Evolutionary conservation across 495 filamentous ascomycete species (phyloP).

Genomic region (Penicillium angulare): DNA sequence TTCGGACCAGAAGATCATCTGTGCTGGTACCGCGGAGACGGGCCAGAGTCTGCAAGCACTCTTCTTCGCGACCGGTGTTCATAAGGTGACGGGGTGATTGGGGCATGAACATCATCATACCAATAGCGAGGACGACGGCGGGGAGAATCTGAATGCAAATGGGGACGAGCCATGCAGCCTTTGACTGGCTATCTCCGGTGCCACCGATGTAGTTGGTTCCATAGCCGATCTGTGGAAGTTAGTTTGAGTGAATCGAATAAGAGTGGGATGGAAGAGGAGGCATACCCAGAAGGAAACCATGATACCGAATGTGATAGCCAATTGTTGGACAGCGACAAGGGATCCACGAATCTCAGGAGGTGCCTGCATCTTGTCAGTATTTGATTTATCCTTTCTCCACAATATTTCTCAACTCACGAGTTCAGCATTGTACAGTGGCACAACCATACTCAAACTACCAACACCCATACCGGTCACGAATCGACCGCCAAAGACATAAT

Average conservation of each 20-base stretch:
- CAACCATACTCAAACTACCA: conserved; percentile 41
- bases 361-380: conserved; percentile 49
- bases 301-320: conserved; percentile 62
- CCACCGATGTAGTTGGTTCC: conserved; percentile 48
- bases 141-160: conserved; percentile 46
- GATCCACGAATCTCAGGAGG: conserved; percentile 72
- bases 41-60: conserved; percentile 52
- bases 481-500: conserved; percentile 69
- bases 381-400: conserved; percentile 32
- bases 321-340: conserved; percentile 69
- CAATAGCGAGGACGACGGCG: conserved; percentile 37
- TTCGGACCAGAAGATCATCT: conserved; percentile 64
- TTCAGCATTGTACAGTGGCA: conserved; percentile 64
- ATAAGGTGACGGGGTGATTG: conserved; percentile 78
- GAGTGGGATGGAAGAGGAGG: background rate
- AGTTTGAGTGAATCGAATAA: background rate
- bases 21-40: conserved; percentile 56
- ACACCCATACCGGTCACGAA: conserved; percentile 64
- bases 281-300: conserved; percentile 67
- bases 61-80: conserved; percentile 18
- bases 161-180: conserved; percentile 46
- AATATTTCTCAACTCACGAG: conserved; percentile 47
- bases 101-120: conserved; percentile 66
- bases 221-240: conserved; percentile 43
- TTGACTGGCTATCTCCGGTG: conserved; percentile 38